These are phyloP conservation scores for Saccharomycopsis malanga DNA, from an alignment of 805 yeast genomes.

Conservation along the genomic window DNA sequence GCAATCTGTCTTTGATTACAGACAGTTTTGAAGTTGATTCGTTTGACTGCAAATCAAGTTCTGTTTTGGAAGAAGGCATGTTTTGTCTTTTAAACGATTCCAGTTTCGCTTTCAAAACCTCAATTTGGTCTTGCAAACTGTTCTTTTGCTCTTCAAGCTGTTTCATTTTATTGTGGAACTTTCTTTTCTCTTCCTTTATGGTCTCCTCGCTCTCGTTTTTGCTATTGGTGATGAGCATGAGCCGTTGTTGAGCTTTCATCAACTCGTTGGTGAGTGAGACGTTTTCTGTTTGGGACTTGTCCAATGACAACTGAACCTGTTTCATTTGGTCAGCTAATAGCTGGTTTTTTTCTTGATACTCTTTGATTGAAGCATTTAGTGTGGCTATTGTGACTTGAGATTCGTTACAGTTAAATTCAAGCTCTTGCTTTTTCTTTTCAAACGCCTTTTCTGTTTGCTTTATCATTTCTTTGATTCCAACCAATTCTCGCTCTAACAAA, in stretches of 20 bases:
- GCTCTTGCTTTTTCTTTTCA: not conserved
- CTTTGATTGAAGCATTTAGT: too few relatives aligned
- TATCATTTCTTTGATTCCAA: not conserved
- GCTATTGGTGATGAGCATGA: too few relatives aligned
- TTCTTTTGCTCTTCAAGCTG: constrained; percentile 12
- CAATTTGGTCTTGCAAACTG: constrained; percentile 11
- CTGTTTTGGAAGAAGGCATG: not conserved
- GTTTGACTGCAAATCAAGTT: constrained; percentile 6
- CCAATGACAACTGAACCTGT: too few relatives aligned
- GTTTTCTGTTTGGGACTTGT: too few relatives aligned
- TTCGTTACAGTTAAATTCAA: too few relatives aligned
- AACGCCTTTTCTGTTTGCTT: not conserved
- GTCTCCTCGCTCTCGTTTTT: constrained; percentile 6
- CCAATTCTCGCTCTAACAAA: not conserved
- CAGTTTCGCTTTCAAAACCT: constrained; percentile 6
- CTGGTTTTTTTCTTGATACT: too few relatives aligned
- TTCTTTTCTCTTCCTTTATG: constrained; percentile 13
- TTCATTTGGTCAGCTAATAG: too few relatives aligned
- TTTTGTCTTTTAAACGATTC: constrained; percentile 8
- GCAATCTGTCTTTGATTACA: constrained; percentile 13
- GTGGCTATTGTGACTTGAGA: too few relatives aligned
- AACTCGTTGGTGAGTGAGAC: too few relatives aligned
- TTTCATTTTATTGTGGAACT: constrained; percentile 1
- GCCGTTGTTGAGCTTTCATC: too few relatives aligned
- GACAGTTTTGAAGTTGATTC: constrained; percentile 6